These are phyloP conservation scores for Pseudogymnoascus sp. DNA, from an alignment of 2,329 filamentous ascomycete species.

Conservation along the genomic window DNA sequence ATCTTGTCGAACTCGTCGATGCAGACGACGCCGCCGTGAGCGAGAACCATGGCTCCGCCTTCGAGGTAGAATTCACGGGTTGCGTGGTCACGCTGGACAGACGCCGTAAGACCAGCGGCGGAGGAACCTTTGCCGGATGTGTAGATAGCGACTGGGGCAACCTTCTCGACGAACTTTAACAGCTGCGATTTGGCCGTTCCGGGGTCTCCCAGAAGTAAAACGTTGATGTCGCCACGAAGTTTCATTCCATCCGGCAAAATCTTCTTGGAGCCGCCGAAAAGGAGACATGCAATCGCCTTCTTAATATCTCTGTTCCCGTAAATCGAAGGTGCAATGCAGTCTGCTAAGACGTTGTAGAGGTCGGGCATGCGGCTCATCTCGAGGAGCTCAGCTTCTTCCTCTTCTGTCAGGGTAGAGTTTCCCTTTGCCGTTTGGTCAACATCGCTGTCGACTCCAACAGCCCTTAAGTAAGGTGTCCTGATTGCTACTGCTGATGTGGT, in stretches of 20 bases:
- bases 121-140: slow-evolving; percentile 98
- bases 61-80: slow-evolving; percentile 97
- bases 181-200: slow-evolving; percentile 98
- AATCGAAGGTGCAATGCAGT: slow-evolving; percentile 94
- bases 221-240: slow-evolving; percentile 95
- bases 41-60: slow-evolving; percentile 96
- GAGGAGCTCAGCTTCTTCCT: slow-evolving; percentile 92
- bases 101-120: slow-evolving; percentile 93
- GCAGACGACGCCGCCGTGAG: slow-evolving; percentile 93
- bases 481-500: slow-evolving; percentile 83
- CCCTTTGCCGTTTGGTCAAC: slow-evolving; percentile 85
- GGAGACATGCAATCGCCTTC: slow-evolving; percentile 87
- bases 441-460: slow-evolving; percentile 87
- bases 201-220: slow-evolving; percentile 90
- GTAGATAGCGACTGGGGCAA: slow-evolving; percentile 94
- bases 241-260: slow-evolving; percentile 97
- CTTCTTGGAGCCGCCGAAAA: slow-evolving; percentile 95
- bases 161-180: slow-evolving; percentile 95
- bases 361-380: slow-evolving; percentile 87
- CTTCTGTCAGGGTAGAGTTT: slow-evolving; percentile 76
- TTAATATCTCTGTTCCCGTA: slow-evolving; percentile 97
- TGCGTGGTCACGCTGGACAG: slow-evolving; percentile 85
- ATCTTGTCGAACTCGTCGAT: slow-evolving; percentile 99
- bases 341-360: slow-evolving; percentile 83
- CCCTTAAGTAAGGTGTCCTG: slow-evolving; percentile 86